Evolutionary conservation across 441 rosid genomes (phyloP).

Genomic region (Corymbia citriodora): DNA sequence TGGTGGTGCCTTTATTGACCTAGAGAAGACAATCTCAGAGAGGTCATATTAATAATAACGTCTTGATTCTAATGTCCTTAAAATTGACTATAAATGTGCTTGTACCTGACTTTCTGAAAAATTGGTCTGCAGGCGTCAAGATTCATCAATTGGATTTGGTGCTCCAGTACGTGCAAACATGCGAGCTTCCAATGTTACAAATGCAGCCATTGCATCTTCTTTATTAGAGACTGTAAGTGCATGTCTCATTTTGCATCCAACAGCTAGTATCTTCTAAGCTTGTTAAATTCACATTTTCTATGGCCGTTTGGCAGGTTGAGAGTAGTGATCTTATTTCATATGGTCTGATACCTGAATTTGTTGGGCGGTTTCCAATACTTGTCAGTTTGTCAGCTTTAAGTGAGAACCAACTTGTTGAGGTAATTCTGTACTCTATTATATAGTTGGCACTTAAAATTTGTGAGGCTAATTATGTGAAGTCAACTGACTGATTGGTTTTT

Average conservation of each 20-base stretch:
- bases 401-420: constrained; percentile 96
- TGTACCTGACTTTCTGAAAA: neutral
- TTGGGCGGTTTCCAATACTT: constrained; percentile 95
- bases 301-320: constrained; percentile 62
- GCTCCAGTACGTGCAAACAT: constrained; percentile 97
- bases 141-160: constrained; percentile 97
- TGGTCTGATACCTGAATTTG: constrained; percentile 98
- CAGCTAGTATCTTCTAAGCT: neutral
- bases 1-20: constrained; percentile 92
- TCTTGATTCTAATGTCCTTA: neutral
- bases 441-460: neutral
- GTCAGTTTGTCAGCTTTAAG: constrained; percentile 92
- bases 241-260: neutral
- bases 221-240: constrained; percentile 85
- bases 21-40: constrained; percentile 97
- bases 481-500: neutral
- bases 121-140: constrained; percentile 68
- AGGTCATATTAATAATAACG: constrained; percentile 37
- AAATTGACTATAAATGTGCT: neutral
- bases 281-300: neutral
- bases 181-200: constrained; percentile 78
- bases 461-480: neutral
- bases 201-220: constrained; percentile 73
- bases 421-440: constrained; percentile 13
- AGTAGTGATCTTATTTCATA: constrained; percentile 93